phyloP scores from a whole-genome alignment of 345 rosid species.

The Pugionium cornutum region DNA sequence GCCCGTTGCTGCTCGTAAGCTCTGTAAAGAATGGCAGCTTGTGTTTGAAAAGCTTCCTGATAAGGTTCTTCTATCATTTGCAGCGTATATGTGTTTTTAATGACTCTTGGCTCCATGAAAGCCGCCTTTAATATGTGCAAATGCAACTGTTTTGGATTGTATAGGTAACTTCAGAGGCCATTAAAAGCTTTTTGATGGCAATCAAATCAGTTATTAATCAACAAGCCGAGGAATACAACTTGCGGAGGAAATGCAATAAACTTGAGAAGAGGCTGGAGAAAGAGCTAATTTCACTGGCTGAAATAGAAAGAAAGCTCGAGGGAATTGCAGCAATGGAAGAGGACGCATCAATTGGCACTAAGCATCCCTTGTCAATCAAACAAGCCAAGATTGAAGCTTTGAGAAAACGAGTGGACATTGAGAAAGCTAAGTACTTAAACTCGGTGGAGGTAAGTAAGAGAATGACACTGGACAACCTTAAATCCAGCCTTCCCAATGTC shows the following conservation, averaged over 20 bases:
- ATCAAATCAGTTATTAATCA: conserved; percentile 56
- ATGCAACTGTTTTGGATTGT: conserved; percentile 25
- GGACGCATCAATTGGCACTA: conserved; percentile 53
- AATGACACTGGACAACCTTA: conserved; percentile 68
- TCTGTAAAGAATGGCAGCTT: conserved; percentile 69
- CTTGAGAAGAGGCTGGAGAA: conserved; percentile 69
- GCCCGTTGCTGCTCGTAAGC: conserved; percentile 53
- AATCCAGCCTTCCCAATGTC: conserved; percentile 71
- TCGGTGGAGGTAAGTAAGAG: conserved; percentile 53
- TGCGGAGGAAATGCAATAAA: conserved; percentile 54
- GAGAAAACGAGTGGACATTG: conserved; percentile 54
- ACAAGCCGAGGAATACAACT: conserved; percentile 62
- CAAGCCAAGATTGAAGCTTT: conserved; percentile 62
- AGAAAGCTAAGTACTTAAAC: conserved; percentile 54
- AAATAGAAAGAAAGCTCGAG: conserved; percentile 60
- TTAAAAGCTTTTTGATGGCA: conserved; percentile 60
- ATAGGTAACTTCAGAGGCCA: conserved; percentile 72
- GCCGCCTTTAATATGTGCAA: not conserved
- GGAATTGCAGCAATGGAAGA: conserved; percentile 45
- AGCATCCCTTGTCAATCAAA: conserved; percentile 65
- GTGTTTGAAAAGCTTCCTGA: conserved; percentile 68
- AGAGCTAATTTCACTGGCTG: conserved; percentile 56
- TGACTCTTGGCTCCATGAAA: conserved; percentile 13
- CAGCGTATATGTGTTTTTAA: not conserved
- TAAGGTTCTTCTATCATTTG: conserved; percentile 49